Percentiles rank a stretch among this genome's conserved stretches.
Evolutionary conservation across 1,139 yeast species (phyloP).

Genomic region (Debaryomyces udenii): DNA sequence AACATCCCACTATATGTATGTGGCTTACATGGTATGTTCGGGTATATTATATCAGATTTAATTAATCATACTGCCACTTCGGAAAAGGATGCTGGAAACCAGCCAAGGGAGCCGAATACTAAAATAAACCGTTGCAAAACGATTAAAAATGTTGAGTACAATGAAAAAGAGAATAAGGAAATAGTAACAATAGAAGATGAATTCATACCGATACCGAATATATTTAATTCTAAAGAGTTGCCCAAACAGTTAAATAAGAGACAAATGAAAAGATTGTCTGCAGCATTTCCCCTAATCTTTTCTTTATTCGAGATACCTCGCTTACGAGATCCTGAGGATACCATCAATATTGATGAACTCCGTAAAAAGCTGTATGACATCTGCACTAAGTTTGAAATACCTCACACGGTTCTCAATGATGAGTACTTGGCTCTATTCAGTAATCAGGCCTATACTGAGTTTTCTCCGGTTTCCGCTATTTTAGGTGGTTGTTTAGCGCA

Average conservation of each 20-base stretch:
- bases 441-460: conserved; percentile 64
- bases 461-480: conserved; percentile 85
- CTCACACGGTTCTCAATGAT: conserved; percentile 37
- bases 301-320: conserved; percentile 51
- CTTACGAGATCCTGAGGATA: conserved; percentile 30
- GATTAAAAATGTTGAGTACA: conserved; percentile 47
- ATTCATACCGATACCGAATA: conserved; percentile 40
- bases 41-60: conserved; percentile 79
- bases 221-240: conserved; percentile 42
- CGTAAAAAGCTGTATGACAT: conserved; percentile 24
- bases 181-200: conserved; percentile 57
- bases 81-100: conserved; percentile 51
- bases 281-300: conserved; percentile 63
- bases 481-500: conserved; percentile 91
- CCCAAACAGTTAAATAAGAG: conserved; percentile 52
- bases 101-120: conserved; percentile 48
- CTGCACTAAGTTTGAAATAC: conserved; percentile 38
- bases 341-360: conserved; percentile 37
- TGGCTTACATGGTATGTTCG: conserved; percentile 79
- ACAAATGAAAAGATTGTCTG: conserved; percentile 60
- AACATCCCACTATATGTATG: conserved; percentile 69
- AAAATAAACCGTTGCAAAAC: conserved; percentile 54
- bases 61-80: conserved; percentile 57
- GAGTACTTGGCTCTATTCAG: conserved; percentile 44
- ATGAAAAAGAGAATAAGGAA: conserved; percentile 44